These are phyloP conservation scores for Jackrogersella multiformis DNA, from an alignment of 495 filamentous ascomycete species.

Conservation along the genomic window DNA sequence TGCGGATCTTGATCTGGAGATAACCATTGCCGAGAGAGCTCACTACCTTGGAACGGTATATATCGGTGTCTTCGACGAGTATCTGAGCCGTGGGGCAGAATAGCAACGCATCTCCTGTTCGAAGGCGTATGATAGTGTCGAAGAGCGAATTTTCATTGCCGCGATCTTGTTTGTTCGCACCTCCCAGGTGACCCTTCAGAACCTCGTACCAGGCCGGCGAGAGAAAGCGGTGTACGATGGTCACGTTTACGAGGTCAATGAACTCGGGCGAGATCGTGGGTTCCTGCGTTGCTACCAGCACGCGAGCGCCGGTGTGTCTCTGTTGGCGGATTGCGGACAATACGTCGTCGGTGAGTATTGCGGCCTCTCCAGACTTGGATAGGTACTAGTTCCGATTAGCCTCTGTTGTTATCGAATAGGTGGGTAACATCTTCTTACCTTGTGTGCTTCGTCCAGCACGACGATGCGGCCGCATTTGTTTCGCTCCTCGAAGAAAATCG, in stretches of 20 bases:
- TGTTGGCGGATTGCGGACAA: conserved; percentile 65
- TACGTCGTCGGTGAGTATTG: conserved; percentile 62
- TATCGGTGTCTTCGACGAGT: conserved; percentile 37
- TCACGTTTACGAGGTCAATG: conserved; percentile 65
- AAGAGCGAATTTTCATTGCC: conserved; percentile 51
- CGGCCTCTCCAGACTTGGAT: conserved; percentile 52
- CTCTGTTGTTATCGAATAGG: neutral
- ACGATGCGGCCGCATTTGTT: conserved; percentile 56
- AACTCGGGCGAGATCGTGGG: conserved; percentile 66
- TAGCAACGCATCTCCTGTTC: conserved; percentile 70
- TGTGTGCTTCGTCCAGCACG: conserved; percentile 49
- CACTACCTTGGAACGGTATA: conserved; percentile 9
- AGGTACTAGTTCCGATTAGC: conserved; percentile 55
- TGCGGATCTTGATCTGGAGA: conserved; percentile 62
- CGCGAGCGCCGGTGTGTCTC: conserved; percentile 62
- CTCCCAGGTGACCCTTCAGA: conserved; percentile 57
- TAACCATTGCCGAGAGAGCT: conserved; percentile 57
- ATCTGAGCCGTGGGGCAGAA: conserved; percentile 71
- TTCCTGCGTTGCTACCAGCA: conserved; percentile 71
- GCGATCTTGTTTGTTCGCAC: conserved; percentile 6
- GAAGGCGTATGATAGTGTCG: conserved; percentile 64
- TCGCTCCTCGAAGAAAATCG: conserved; percentile 57
- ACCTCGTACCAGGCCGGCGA: conserved; percentile 65
- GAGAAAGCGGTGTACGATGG: conserved; percentile 68
- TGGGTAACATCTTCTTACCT: conserved; percentile 22